Percentiles rank a stretch among this genome's conserved stretches.
phyloP scores from a whole-genome alignment of 192 early-diverging fungal species.

The Spizellomyces sp. region DNA sequence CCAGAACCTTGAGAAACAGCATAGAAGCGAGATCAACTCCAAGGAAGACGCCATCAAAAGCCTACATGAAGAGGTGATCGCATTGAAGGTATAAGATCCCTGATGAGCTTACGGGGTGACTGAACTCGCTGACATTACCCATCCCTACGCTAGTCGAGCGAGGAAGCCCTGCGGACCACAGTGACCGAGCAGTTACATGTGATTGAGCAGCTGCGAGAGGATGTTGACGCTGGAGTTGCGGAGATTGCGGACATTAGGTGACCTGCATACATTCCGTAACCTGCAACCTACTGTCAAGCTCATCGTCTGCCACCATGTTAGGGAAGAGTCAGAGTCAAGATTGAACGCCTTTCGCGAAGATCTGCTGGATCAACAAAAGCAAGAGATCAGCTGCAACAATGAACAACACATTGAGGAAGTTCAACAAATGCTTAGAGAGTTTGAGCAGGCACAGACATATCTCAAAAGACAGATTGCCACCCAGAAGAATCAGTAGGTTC shows the following conservation, averaged over 20 bases:
- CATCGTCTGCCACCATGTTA: too few species aligned
- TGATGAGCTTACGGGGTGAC: not conserved
- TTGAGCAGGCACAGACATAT: slow-evolving; percentile 56
- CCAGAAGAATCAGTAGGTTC: slow-evolving; percentile 44
- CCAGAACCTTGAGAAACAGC: not conserved
- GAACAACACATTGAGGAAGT: slow-evolving; percentile 52
- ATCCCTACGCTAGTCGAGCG: too few species aligned
- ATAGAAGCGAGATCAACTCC: not conserved
- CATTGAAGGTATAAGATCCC: not conserved
- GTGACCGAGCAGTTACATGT: too few species aligned
- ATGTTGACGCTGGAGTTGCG: too few species aligned
- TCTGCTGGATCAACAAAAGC: slow-evolving; percentile 23
- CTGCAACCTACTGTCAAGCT: too few species aligned
- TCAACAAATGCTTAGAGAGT: slow-evolving; percentile 54
- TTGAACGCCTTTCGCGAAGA: not conserved
- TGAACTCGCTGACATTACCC: too few species aligned
- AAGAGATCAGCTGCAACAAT: slow-evolving; percentile 35
- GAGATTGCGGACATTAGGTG: too few species aligned
- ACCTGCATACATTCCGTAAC: too few species aligned
- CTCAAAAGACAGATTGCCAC: slow-evolving; percentile 54
- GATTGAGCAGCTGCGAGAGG: too few species aligned
- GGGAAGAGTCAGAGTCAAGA: too few species aligned
- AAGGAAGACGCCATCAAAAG: slow-evolving; percentile 12
- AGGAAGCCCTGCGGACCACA: too few species aligned
- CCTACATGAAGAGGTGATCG: slow-evolving; percentile 26